Evolutionary conservation across 768 basidiomycete genomes (phyloP), one percentile per base, ranked within the genome.

Genomic region (Termitomyces sp.): DNA sequence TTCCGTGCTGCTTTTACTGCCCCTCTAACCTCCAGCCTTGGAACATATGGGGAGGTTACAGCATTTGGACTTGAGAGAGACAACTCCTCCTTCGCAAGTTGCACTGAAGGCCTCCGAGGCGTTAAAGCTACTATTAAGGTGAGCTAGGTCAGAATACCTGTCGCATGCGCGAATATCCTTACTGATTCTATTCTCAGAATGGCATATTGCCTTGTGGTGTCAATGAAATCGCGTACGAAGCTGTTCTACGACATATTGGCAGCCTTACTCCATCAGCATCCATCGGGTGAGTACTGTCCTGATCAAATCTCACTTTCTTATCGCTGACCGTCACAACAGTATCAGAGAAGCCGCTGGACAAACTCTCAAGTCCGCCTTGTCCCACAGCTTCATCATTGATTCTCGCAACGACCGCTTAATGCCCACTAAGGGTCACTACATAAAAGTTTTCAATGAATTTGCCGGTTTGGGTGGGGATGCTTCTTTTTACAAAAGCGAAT

Each of bases 141-240:
- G 74, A 84, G 92, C 77, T 79, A 79, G 79, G 77, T 82, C 71
- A 78, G 78, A 77, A 69, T 55, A 54, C 46, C 45, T 66, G n/a
- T 52, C 63, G 59, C 62, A 58, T 64, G 57, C 45, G 62, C 64
- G 61, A 61, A 61, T 58, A 60, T 56, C 66, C 52, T 66, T 65
- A 63, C 64, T 67, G 62, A 51, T 52, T 60, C 64, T 50, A 55
- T 42, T 36, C 47, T 37, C 62, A 83, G 81, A 79, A 70, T 48
- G 78, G 79, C 40, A 65, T 69, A 49, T 69, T 67, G 7, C 63
- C 63, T 25, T 68, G 67, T 31, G 86, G 86, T 4, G 69, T 79
- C 61, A 92, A 97, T 68, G 93, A 97, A 69, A 64, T 95, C 11
- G 85, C 88, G 6, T 98, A 96, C 67, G 94, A 98, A 70, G 86